phyloP scores from a whole-genome alignment of 2,329 filamentous ascomycete genomes.

The Dactylellina haptotyla region DNA sequence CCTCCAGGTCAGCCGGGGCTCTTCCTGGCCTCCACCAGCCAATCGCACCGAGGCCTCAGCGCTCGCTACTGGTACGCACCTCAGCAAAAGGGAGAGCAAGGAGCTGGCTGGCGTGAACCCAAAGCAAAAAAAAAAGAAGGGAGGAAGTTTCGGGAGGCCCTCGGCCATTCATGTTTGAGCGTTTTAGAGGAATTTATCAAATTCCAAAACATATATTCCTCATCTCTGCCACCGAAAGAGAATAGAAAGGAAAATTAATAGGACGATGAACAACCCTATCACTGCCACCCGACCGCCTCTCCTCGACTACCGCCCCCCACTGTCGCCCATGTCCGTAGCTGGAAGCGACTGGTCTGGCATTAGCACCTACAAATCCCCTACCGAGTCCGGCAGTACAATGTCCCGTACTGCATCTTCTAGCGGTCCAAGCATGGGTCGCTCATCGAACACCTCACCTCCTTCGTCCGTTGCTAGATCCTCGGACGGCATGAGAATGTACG shows the following conservation, averaged over 20 bases:
- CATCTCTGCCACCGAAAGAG: no score
- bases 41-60: no score
- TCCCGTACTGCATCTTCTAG: constrained; percentile 64
- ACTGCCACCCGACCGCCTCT: constrained; percentile 47
- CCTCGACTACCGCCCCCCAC: constrained; percentile 62
- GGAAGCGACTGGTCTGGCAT: constrained; percentile 83
- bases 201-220: constrained; percentile 43
- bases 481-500: constrained; percentile 75
- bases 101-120: background rate
- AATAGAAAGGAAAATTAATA: no score
- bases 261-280: constrained; percentile 52
- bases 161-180: constrained; percentile 40
- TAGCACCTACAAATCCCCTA: constrained; percentile 72
- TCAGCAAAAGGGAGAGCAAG: background rate
- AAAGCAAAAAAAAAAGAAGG: no score
- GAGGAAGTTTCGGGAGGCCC: background rate
- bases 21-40: background rate
- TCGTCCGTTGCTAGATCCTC: constrained; percentile 88
- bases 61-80: no score
- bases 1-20: background rate
- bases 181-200: constrained; percentile 50
- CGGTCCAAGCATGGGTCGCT: constrained; percentile 61
- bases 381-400: constrained; percentile 64
- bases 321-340: constrained; percentile 82
- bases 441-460: constrained; percentile 75